Evolutionary conservation across 495 filamentous ascomycete species (phyloP), one percentile per base, ranked within the genome.

Genomic region (Cercophora samala): DNA sequence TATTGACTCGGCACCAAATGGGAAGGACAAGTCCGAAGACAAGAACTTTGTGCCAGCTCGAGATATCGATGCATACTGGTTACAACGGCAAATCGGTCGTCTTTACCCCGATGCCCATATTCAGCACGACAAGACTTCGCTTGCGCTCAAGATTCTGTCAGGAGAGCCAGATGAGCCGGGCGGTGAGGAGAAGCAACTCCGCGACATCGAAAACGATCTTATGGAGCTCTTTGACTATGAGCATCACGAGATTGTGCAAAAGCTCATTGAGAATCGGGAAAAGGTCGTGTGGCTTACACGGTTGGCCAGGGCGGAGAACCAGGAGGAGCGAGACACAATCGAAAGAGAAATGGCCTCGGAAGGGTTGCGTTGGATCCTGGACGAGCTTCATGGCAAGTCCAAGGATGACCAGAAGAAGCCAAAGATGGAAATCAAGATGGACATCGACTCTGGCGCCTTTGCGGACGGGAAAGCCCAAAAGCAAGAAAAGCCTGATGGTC

Each of bases 211-310:
- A 75, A 99, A 99, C 74, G 96, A 98, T 62, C 81, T 99, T 61
- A 97, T 97, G 89, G 96, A 97, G 72, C 86, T 98, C 0, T 97
- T 99, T 68, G 93, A 98, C 71, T 99, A 96, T 71, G 95, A 98
- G 72, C 90, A 97, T 73, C 91, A 95, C 63, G 93, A 97, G 58
- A 85, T 97, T 55, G 95, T 98, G 29, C 89, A 91, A 61, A 94
- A 91, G 75, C 84, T 99, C n/a, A 91, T 97, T 66, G 86, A 90
- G 68, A 98, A 98, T 70, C 86, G 90, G 9, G 89, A 95, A 69
- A 96, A 93, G 79, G 86, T 98, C 66, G 90, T 97, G 26, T 99
- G 96, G 95, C 90, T 96, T 15, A 98, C 96, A 19, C 87, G 89
- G 64, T 89, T 97, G 84, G 90, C 93, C 59, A 84, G 85, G 64